Evolutionary conservation across 495 filamentous ascomycete genomes (phyloP).

Genomic region (Xylaria palmicola): DNA sequence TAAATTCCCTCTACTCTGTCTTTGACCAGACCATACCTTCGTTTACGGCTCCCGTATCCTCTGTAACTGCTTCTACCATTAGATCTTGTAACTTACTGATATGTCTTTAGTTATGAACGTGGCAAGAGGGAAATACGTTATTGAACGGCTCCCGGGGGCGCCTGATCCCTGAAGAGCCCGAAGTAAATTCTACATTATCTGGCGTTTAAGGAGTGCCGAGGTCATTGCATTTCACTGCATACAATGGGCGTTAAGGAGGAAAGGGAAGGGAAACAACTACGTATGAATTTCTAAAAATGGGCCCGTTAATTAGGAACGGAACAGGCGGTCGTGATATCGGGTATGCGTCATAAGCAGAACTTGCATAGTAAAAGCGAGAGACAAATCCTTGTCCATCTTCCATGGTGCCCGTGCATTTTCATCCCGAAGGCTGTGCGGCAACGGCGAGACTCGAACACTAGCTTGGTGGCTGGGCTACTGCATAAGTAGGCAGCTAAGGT

Average conservation of each 20-base stretch:
- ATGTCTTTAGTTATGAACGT: conserved; percentile 52
- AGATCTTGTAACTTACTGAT: conserved; percentile 28
- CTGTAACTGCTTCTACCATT: not conserved
- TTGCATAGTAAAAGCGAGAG: no score
- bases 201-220: not conserved
- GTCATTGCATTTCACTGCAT: not conserved
- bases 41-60: not conserved
- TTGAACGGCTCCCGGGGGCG: conserved; percentile 86
- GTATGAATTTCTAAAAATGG: not conserved
- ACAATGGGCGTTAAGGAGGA: conserved; percentile 7
- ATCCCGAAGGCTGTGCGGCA: no score
- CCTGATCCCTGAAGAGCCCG: conserved; percentile 33
- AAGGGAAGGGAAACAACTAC: not conserved
- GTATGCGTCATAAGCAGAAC: no score
- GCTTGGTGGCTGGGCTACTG: no score
- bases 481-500: no score
- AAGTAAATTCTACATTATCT: not conserved
- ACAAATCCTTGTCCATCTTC: no score
- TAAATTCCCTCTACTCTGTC: not conserved
- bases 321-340: not conserved
- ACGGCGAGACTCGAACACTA: no score
- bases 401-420: no score
- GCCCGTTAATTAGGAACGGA: not conserved
- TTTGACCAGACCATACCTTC: not conserved
- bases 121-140: conserved; percentile 81